Conservation (phyloP, 352 stramenopile species). For the Elongisporangium anandrum region DNA sequence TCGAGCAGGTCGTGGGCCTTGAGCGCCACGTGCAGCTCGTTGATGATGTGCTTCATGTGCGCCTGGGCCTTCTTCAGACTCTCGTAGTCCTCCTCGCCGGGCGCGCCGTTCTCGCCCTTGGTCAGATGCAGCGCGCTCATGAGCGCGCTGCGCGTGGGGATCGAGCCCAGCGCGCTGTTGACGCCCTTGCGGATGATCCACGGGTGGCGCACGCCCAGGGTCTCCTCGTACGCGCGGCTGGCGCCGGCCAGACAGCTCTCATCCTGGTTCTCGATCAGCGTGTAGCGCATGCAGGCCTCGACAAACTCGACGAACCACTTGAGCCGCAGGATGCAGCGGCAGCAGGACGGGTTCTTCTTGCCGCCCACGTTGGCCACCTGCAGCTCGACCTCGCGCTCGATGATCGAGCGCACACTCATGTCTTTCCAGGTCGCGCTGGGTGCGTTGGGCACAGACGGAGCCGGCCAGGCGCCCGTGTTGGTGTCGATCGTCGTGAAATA, state of each 20-base stretch:
- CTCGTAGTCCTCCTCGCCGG: conserved; percentile 25
- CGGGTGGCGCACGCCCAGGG: conserved; percentile 69
- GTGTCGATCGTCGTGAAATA: conserved; percentile 71
- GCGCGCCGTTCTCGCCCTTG: conserved; percentile 7
- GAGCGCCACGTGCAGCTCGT: conserved; percentile 45
- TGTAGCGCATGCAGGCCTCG: conserved; percentile 63
- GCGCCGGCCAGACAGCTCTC: conserved; percentile 63
- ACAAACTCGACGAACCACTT: conserved; percentile 86
- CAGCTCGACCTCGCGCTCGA: conserved; percentile 62
- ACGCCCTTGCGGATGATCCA: conserved; percentile 86
- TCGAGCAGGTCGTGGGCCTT: conserved; percentile 65
- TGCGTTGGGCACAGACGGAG: conserved; percentile 11
- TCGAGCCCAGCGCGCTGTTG: conserved; percentile 60
- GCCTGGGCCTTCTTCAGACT: conserved; percentile 37
- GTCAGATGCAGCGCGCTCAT: conserved; percentile 39
- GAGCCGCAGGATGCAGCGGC: conserved; percentile 62
- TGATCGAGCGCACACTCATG: conserved; percentile 45
- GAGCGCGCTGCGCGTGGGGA: conserved; percentile 56
- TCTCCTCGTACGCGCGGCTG: conserved; percentile 81
- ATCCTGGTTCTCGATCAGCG: conserved; percentile 55
- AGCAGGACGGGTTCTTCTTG: conserved; percentile 83
- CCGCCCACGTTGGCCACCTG: conserved; percentile 54
- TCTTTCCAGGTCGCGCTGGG: conserved; percentile 38
- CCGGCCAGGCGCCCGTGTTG: conserved; percentile 51
- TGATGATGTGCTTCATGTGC: conserved; percentile 43